A percentile compares a stretch with the other conserved stretches of the same genome.
Conservation (phyloP, 2,329 filamentous ascomycete genomes). For the Colletotrichum sidae region DNA sequence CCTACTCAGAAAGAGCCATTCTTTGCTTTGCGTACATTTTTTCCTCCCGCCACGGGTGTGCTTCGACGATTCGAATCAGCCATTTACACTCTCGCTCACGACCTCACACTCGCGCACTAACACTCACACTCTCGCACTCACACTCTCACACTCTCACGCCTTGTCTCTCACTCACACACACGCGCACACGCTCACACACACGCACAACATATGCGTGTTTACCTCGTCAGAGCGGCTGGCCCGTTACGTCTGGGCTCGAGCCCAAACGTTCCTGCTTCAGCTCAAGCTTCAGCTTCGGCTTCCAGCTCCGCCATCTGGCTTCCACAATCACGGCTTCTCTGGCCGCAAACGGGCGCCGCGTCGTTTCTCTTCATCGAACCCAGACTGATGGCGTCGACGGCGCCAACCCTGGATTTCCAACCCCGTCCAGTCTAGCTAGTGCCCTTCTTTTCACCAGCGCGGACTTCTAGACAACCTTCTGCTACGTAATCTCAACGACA, state of each 20-base stretch:
- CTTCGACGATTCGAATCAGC: not conserved
- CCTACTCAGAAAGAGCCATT: not conserved
- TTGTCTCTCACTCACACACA: not conserved
- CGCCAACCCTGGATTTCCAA: conserved; percentile 7
- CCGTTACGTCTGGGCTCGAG: conserved; percentile 21
- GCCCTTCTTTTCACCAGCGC: not conserved
- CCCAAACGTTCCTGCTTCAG: conserved; percentile 16
- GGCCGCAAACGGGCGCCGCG: conserved; percentile 23
- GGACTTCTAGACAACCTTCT: not conserved
- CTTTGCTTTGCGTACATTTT: conserved; percentile 13
- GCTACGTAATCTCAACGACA: conserved; percentile 10
- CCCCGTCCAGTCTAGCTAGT: not conserved
- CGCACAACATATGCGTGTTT: not conserved
- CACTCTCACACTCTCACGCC: too few relatives aligned
- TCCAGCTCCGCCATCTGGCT: conserved; percentile 1
- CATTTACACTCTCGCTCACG: not conserved
- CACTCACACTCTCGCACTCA: too few relatives aligned
- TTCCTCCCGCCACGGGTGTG: not conserved
- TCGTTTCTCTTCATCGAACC: not conserved
- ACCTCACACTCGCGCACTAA: too few relatives aligned
- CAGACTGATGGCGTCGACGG: conserved; percentile 12
- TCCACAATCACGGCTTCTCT: too few relatives aligned
- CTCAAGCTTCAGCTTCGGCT: conserved; percentile 5
- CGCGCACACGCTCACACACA: not conserved
- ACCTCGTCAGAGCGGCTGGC: conserved; percentile 26